Conservation (phyloP, 371 early-diverging fungal genomes). For the Umbelopsis sp. region DNA sequence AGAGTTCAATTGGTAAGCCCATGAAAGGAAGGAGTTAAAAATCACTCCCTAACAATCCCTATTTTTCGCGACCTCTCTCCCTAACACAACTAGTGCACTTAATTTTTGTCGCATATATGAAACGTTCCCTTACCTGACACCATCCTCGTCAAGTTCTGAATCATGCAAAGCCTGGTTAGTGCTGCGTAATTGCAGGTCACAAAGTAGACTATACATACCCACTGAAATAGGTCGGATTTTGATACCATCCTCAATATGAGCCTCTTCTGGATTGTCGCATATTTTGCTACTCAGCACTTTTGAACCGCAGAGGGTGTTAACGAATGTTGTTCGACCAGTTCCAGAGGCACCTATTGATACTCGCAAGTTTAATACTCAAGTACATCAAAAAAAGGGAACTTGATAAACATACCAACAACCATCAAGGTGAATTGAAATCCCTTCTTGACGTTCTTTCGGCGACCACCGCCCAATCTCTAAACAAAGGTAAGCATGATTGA, state of each 20-base stretch:
- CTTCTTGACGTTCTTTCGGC: slow-evolving; percentile 95
- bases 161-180: background rate
- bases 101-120: slow-evolving; percentile 43
- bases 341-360: slow-evolving; percentile 81
- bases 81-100: background rate
- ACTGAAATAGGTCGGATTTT: slow-evolving; percentile 83
- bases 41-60: slow-evolving; percentile 19
- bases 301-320: slow-evolving; percentile 95
- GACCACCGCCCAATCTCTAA: slow-evolving; percentile 66
- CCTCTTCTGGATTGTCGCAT: slow-evolving; percentile 81
- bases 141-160: slow-evolving; percentile 94
- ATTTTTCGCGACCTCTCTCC: slow-evolving; percentile 11
- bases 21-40: slow-evolving; percentile 20
- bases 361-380: background rate
- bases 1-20: slow-evolving; percentile 18
- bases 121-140: slow-evolving; percentile 76
- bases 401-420: slow-evolving; percentile 83
- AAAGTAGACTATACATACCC: slow-evolving; percentile 34
- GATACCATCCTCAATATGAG: slow-evolving; percentile 91
- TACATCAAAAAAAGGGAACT: slow-evolving; percentile 1
- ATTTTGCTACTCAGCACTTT: slow-evolving; percentile 70
- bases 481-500: background rate
- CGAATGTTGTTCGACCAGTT: slow-evolving; percentile 97
- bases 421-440: slow-evolving; percentile 95
- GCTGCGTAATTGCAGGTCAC: no score